Percentiles rank a stretch among this genome's conserved stretches.
Evolutionary conservation across 192 early-diverging fungal species (phyloP).

Genomic region (Fimicolochytrium jonesii): DNA sequence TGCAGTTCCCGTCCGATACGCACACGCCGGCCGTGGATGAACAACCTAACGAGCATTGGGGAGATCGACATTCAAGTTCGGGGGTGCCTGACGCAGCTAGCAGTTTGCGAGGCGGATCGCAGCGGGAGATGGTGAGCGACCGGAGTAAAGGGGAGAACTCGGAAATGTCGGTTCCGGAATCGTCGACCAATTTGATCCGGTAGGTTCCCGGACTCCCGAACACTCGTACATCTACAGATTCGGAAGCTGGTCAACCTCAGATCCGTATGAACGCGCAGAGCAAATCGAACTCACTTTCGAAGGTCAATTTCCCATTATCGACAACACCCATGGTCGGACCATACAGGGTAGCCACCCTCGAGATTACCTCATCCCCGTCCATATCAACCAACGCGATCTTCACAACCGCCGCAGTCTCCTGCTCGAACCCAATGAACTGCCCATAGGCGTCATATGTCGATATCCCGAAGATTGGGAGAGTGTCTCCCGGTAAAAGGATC

Average conservation of each 20-base stretch:
- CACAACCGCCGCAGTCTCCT: background rate
- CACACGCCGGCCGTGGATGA: conserved; percentile 17
- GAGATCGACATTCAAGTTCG: conserved; percentile 1
- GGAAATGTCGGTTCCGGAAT: background rate
- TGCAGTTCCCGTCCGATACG: conserved; percentile 21
- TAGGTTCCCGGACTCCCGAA: background rate
- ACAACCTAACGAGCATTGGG: conserved; percentile 4
- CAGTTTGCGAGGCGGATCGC: background rate
- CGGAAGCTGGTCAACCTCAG: background rate
- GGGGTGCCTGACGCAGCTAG: background rate
- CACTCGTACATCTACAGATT: background rate
- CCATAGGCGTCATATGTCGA: conserved; percentile 4
- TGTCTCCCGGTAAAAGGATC: conserved; percentile 1
- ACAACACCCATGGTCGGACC: background rate
- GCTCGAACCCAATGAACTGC: background rate
- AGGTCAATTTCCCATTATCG: background rate
- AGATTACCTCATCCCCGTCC: background rate
- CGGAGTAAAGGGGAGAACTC: background rate
- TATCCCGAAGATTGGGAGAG: background rate
- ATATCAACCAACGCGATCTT: background rate
- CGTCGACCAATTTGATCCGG: background rate
- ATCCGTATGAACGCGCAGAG: background rate
- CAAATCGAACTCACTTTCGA: background rate
- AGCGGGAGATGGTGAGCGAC: background rate
- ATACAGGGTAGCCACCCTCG: background rate